phyloP scores from a whole-genome alignment of 352 stramenopile species.

The Blastocystis sp. region DNA sequence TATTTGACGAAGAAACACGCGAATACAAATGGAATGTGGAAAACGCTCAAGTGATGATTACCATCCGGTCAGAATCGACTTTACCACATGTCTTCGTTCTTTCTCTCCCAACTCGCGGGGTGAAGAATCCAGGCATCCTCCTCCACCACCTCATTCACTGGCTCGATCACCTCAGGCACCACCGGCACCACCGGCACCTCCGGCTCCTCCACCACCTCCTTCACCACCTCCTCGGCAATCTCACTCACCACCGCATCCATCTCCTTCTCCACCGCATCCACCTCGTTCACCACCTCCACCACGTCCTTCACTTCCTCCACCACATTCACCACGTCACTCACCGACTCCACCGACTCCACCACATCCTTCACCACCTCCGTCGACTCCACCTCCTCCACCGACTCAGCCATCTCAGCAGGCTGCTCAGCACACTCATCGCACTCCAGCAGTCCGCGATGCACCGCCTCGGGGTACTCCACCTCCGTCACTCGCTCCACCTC shows the following conservation, averaged over 20 bases:
- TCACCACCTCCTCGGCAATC: not conserved
- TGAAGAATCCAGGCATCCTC: not conserved
- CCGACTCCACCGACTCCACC: not conserved
- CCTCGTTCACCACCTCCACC: not conserved
- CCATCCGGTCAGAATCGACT: not conserved
- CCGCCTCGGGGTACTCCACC: not conserved
- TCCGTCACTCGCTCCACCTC: slow-evolving; percentile 67
- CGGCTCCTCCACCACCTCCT: not conserved
- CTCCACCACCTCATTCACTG: not conserved
- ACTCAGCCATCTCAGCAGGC: not conserved
- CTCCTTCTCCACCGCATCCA: not conserved
- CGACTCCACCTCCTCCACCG: not conserved
- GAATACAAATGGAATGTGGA: not conserved
- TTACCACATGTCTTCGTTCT: slow-evolving; percentile 12
- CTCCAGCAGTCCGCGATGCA: not conserved
- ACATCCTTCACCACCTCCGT: not conserved
- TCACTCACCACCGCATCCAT: not conserved
- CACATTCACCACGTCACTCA: not conserved
- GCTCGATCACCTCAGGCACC: not conserved
- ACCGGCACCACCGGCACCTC: not conserved
- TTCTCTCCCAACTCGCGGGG: not conserved
- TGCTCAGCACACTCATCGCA: slow-evolving; percentile 22
- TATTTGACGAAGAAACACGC: too few species aligned
- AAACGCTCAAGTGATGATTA: not conserved
- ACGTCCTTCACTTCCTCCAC: slow-evolving; percentile 14